Evolutionary conservation across 345 rosid species (phyloP).

Genomic region (Citrus unshiu): DNA sequence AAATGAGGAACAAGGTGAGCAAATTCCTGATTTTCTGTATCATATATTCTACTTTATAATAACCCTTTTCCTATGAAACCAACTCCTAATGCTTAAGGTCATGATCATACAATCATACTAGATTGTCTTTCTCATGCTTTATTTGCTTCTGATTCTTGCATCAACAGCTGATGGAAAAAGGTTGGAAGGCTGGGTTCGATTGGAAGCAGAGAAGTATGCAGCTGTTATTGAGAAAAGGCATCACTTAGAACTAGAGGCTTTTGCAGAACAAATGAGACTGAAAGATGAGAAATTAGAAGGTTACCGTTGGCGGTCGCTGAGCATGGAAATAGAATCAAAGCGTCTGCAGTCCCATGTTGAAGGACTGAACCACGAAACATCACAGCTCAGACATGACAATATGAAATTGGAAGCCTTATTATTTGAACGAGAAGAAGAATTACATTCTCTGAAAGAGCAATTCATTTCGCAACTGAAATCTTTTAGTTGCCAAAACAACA

Average conservation of each 20-base stretch:
- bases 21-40: not conserved
- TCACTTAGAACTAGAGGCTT: slow-evolving; percentile 63
- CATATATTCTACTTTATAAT: not conserved
- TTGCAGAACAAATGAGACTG: slow-evolving; percentile 67
- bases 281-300: slow-evolving; percentile 83
- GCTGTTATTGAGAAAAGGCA: slow-evolving; percentile 55
- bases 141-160: slow-evolving; percentile 12
- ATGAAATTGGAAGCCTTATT: slow-evolving; percentile 50
- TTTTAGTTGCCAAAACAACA: slow-evolving; percentile 30
- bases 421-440: slow-evolving; percentile 49
- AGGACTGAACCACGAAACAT: slow-evolving; percentile 50
- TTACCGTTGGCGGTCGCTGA: slow-evolving; percentile 61
- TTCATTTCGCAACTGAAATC: slow-evolving; percentile 28
- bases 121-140: slow-evolving; percentile 1
- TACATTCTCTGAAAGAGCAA: slow-evolving; percentile 41
- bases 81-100: slow-evolving; percentile 2
- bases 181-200: slow-evolving; percentile 52
- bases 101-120: not conserved
- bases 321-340: slow-evolving; percentile 79
- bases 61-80: not conserved
- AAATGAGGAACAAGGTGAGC: slow-evolving; percentile 41
- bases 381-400: slow-evolving; percentile 54
- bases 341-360: slow-evolving; percentile 61
- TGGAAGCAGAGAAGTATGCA: slow-evolving; percentile 62
- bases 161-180: slow-evolving; percentile 41